phyloP scores from a whole-genome alignment of 306 rosid genomes.

The Glycine soja region DNA sequence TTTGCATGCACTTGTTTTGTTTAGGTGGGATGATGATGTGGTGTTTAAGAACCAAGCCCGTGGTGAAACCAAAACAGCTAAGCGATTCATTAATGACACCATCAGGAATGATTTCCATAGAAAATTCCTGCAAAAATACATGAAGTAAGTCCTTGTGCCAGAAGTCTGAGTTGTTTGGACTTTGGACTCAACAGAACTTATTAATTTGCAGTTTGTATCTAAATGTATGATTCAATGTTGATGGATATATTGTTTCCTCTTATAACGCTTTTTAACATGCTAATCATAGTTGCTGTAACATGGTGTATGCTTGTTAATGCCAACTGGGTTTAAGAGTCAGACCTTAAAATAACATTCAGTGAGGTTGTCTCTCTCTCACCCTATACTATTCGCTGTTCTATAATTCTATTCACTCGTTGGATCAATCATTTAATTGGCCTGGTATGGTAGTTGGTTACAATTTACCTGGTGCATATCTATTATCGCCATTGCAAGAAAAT shows the following conservation, averaged over 20 bases:
- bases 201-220: slow-evolving; percentile 19
- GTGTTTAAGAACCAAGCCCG: slow-evolving; percentile 96
- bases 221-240: slow-evolving; percentile 21
- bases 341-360: neutral
- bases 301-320: slow-evolving; percentile 29
- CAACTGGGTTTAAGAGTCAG: slow-evolving; percentile 13
- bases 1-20: slow-evolving; percentile 7
- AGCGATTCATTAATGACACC: slow-evolving; percentile 94
- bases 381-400: neutral
- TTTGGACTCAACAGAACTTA: slow-evolving; percentile 11
- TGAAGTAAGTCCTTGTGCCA: slow-evolving; percentile 62
- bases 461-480: no score
- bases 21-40: slow-evolving; percentile 92
- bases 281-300: slow-evolving; percentile 32
- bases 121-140: slow-evolving; percentile 89
- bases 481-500: neutral
- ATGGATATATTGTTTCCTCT: no score
- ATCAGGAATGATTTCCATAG: slow-evolving; percentile 94
- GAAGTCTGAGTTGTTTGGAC: slow-evolving; percentile 13
- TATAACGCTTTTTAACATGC: slow-evolving; percentile 15
- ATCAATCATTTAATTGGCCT: neutral
- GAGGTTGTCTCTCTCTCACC: neutral
- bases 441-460: neutral
- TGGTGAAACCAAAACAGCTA: slow-evolving; percentile 83
- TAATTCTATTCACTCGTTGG: neutral